phyloP scores from a whole-genome alignment of 345 rosid genomes.

The Citrus mangshanensis region DNA sequence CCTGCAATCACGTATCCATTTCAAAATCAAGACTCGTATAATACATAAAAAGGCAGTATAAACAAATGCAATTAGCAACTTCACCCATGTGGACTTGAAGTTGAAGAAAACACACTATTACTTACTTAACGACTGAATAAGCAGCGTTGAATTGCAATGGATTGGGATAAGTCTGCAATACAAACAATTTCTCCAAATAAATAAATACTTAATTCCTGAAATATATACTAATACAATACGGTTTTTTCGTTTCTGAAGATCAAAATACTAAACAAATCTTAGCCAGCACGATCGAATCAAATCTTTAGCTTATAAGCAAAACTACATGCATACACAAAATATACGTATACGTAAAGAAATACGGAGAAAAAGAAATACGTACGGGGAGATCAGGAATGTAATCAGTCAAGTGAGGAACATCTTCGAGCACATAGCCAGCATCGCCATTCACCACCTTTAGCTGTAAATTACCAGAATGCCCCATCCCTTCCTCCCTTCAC shows the following conservation, averaged over 20 bases:
- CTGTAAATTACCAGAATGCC: slow-evolving; percentile 1
- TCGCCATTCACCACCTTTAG: slow-evolving; percentile 42
- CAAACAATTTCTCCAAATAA: slow-evolving; percentile 10
- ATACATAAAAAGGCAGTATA: too few relatives aligned
- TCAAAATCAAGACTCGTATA: not conserved
- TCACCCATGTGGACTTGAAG: not conserved
- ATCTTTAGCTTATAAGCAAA: not conserved
- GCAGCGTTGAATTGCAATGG: slow-evolving; percentile 61
- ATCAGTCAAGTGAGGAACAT: slow-evolving; percentile 74
- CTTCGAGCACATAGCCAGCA: slow-evolving; percentile 72
- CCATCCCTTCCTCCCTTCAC: slow-evolving; percentile 13
- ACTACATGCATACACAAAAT: not conserved
- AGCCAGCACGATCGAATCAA: not conserved
- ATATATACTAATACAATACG: not conserved
- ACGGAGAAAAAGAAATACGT: slow-evolving; percentile 1
- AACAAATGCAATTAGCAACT: not conserved
- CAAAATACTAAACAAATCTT: not conserved
- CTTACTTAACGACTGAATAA: slow-evolving; percentile 67
- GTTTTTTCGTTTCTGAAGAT: not conserved
- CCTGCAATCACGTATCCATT: slow-evolving; percentile 36
- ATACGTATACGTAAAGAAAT: not conserved
- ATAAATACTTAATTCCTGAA: not conserved
- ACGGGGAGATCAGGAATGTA: slow-evolving; percentile 68
- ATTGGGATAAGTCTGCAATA: slow-evolving; percentile 54
- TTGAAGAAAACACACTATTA: not conserved